Base-by-base conservation (phyloP, 768 basidiomycete genomes). In the Pholiota conissans region DNA sequence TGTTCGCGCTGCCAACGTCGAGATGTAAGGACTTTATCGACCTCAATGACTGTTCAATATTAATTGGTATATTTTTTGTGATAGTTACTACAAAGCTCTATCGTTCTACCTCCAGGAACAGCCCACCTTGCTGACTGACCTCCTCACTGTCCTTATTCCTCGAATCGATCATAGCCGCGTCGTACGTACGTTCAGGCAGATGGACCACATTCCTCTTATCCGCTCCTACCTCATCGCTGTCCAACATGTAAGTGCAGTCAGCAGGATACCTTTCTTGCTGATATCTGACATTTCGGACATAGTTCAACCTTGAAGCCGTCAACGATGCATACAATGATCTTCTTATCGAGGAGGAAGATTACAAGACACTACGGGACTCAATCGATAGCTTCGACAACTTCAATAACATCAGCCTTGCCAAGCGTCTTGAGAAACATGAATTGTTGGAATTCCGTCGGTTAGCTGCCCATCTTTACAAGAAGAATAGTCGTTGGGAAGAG, bases 321-420 rank as follows among this genome's bases (percentile, higher is more conserved):
- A 99, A 99, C 67, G 95, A 97, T 63, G 95, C 96, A 7, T 98
- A 97, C 77, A 98, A 98, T 66, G 91, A 94, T 67, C 79, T 99
- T n/a, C 81, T 98, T 40, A 98, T 99, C 58, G 97, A 99, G 72
- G 97, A 99, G 72, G 97, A 99, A 74, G 96, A 99, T 70, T 93
- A 95, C 79, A 94, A 96, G 73, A 98, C 96, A 0, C 84, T 99
- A 7, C 91, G 96, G 8, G 97, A 97, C 72, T 95, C 93, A 9
- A 95, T 98, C 52, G 96, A 98, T 75, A 95, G 95, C 71, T 95
- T 97, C 68, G 95, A 98, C 74, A 98, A 97, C 74, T 99, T 97
- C 78, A 92, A 98, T 74, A 93, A 91, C 64, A 86, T 93, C 58
- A 81, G 77, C 28, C 85, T 99, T 29, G 95, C 96, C 0, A 83